Base-by-base conservation (phyloP, 352 stramenopile species). In the Pythium rhizo-oryzae region DNA sequence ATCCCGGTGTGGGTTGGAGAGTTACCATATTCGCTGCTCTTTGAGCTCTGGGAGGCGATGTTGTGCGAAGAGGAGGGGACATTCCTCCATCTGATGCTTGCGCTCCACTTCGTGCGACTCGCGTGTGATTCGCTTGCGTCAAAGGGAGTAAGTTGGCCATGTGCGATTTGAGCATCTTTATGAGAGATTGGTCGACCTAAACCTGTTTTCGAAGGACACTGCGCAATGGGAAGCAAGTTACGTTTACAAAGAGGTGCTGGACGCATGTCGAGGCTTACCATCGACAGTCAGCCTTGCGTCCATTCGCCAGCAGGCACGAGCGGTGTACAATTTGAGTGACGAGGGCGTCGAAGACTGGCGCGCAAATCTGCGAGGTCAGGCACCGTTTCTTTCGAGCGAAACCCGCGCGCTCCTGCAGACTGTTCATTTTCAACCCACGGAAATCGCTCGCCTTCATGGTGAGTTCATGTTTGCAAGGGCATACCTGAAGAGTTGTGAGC, bases 1-100 rank as follows among this genome's bases (percentile, higher is more conserved):
- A 81, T 93, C 7, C 80, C 81, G 8, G 53, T 93, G 5, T 93
- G 82, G 81, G 82, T 93, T 23, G 81, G 81, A 24, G 78, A 90
- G 59, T 59, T 91, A 8, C 81, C 82, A 8, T 35, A 75, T 9
- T 41, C 68, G 12, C 47, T 90, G 53, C 75, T 93, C 13, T 68
- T 76, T 52, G 59, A 80, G 19, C 71, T 91, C 8, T 93, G 85
- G 85, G 71, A 89, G 44, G 79, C 71, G 1, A 91, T 91, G 82
- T 64, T 93, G 0, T 70, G 66, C 8, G 67, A 84, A 66, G 65
- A 81, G 0, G 69, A 80, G 28, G 80, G 82, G 12, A 79, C 79
- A 1, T 85, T 90, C 59, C 47, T 90, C 49, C 85, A 93, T 70
- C 57, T 93, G 41, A 55, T 90, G 19, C 71, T 93, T 4, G 80